Conservation (phyloP, 352 stramenopile genomes). For the Chrysophaeum taylorii region DNA sequence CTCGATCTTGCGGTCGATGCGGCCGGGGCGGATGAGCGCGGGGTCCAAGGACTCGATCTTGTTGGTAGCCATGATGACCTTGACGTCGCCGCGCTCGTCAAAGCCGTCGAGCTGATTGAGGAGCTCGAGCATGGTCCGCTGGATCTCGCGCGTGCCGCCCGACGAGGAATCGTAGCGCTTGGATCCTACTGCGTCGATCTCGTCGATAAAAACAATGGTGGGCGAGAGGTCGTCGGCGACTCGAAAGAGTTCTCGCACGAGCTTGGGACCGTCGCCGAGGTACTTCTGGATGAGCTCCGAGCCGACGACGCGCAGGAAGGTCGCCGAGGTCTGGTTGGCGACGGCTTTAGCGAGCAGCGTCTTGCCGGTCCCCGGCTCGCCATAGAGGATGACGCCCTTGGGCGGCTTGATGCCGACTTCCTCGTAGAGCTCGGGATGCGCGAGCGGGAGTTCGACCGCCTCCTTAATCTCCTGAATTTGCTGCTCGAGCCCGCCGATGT, state of each 20-base stretch:
- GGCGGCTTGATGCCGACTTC: slow-evolving; percentile 95
- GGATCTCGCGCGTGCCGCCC: slow-evolving; percentile 95
- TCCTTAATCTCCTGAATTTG: slow-evolving; percentile 88
- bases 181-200: slow-evolving; percentile 98
- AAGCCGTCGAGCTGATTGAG: slow-evolving; percentile 99
- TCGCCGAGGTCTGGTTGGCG: slow-evolving; percentile 98
- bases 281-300: slow-evolving; percentile 99
- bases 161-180: slow-evolving; percentile 98
- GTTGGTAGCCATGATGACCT: slow-evolving; percentile 99
- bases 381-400: slow-evolving; percentile 99
- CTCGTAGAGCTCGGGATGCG: slow-evolving; percentile 98
- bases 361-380: slow-evolving; percentile 97
- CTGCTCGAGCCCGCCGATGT: slow-evolving; percentile 97
- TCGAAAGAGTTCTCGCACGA: slow-evolving; percentile 98
- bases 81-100: slow-evolving; percentile 97
- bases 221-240: slow-evolving; percentile 94
- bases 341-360: slow-evolving; percentile 99
- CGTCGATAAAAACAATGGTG: slow-evolving; percentile 99
- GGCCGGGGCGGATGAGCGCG: slow-evolving; percentile 93
- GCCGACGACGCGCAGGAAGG: slow-evolving; percentile 96
- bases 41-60: slow-evolving; percentile 97
- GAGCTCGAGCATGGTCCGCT: slow-evolving; percentile 99
- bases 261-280: slow-evolving; percentile 96
- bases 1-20: slow-evolving; percentile 99
- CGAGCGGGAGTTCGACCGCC: slow-evolving; percentile 49